These are phyloP conservation scores for Solanum clarkiae DNA, from an alignment of 257 asterid genomes.

Conservation along the genomic window DNA sequence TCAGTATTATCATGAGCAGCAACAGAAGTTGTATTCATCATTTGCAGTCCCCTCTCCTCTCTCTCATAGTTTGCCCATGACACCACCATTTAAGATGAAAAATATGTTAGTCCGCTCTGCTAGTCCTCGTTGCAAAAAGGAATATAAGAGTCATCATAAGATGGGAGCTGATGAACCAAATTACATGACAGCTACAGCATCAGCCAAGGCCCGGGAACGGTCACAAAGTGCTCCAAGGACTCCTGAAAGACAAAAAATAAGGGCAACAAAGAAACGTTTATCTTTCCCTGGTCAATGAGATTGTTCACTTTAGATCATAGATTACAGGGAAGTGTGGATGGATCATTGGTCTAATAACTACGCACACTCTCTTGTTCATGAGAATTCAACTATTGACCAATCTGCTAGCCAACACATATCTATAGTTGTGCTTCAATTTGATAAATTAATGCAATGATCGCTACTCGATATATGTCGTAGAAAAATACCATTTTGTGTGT, in stretches of 20 bases:
- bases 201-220: conserved; percentile 60
- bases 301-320: neutral
- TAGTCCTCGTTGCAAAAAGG: conserved; percentile 21
- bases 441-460: no score
- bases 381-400: neutral
- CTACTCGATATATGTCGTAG: no score
- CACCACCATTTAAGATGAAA: conserved; percentile 22
- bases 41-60: conserved; percentile 14
- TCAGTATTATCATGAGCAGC: conserved; percentile 6
- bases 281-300: conserved; percentile 26
- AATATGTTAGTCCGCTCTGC: conserved; percentile 17
- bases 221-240: conserved; percentile 39
- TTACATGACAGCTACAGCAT: conserved; percentile 72
- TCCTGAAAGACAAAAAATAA: conserved; percentile 29
- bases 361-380: neutral
- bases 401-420: no score
- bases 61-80: conserved; percentile 3
- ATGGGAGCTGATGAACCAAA: conserved; percentile 16
- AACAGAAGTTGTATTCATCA: conserved; percentile 3
- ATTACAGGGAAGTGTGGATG: neutral
- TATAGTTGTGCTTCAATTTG: no score
- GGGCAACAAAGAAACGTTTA: conserved; percentile 42
- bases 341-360: neutral
- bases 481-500: neutral
- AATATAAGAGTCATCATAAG: conserved; percentile 1